phyloP scores from a whole-genome alignment of 257 asterid genomes.

The Orobanche coerulescens region DNA sequence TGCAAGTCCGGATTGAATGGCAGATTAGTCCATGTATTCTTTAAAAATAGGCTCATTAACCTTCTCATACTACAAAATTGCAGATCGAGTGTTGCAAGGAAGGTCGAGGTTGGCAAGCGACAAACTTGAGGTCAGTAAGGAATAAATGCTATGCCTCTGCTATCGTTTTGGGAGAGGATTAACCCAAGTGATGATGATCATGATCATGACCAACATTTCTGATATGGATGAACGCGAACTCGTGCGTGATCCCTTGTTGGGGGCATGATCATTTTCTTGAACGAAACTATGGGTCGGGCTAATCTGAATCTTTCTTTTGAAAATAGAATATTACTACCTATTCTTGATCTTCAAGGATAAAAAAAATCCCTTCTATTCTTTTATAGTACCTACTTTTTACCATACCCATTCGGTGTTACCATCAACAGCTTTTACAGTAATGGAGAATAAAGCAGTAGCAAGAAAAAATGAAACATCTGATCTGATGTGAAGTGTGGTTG shows the following conservation, averaged over 20 bases:
- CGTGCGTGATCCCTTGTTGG: background rate
- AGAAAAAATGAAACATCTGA: too few species aligned
- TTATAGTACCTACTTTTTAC: too few species aligned
- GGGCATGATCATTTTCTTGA: background rate
- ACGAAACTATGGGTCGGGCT: background rate
- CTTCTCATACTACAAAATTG: background rate
- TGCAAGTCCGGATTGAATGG: background rate
- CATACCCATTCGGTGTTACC: too few species aligned
- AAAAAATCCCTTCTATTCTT: too few species aligned
- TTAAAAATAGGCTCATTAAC: too few species aligned
- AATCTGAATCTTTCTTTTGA: too few species aligned
- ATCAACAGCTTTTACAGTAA: too few species aligned
- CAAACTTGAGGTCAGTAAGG: slow-evolving; percentile 38
- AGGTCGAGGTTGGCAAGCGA: slow-evolving; percentile 52
- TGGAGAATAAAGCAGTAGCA: too few species aligned
- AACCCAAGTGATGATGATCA: background rate
- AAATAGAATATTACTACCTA: too few species aligned
- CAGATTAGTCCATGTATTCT: too few species aligned
- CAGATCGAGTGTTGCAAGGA: slow-evolving; percentile 67
- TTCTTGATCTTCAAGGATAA: too few species aligned
- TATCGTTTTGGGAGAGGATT: slow-evolving; percentile 35
- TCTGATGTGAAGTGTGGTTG: too few species aligned
- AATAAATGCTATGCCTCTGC: slow-evolving; percentile 47
- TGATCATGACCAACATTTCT: background rate
- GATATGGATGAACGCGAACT: background rate